phyloP scores from a whole-genome alignment of 495 filamentous ascomycete genomes.

The Aspergillus mulundensis region DNA sequence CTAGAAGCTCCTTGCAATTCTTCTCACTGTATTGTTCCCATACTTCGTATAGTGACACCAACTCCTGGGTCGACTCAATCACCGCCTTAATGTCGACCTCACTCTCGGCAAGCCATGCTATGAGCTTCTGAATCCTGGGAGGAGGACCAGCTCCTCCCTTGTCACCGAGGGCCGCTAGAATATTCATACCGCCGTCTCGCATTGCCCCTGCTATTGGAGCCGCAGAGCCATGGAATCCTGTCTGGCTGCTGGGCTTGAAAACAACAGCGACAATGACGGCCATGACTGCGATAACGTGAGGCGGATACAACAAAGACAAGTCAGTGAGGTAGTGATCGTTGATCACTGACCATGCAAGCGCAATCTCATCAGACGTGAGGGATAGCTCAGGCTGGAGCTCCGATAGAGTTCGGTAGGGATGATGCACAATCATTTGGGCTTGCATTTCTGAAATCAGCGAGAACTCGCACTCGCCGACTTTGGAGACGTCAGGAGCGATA shows the following conservation, averaged over 20 bases:
- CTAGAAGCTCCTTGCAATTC: constrained; percentile 69
- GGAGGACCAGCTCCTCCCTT: constrained; percentile 33
- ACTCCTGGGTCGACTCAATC: constrained; percentile 90
- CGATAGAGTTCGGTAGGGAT: constrained; percentile 88
- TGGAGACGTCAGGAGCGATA: constrained; percentile 75
- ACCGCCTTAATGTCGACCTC: constrained; percentile 88
- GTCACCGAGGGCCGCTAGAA: constrained; percentile 38
- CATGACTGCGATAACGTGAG: constrained; percentile 86
- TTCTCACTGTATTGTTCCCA: constrained; percentile 91
- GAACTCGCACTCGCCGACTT: constrained; percentile 95
- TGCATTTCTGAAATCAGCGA: constrained; percentile 91
- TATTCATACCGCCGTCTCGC: constrained; percentile 38
- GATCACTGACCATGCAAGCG: constrained; percentile 79
- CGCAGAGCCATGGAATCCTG: constrained; percentile 38
- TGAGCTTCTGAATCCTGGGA: constrained; percentile 65
- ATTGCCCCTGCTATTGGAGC: constrained; percentile 38
- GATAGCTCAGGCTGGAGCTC: constrained; percentile 65
- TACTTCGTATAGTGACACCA: constrained; percentile 90
- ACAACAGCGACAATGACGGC: constrained; percentile 84
- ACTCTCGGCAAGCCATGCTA: constrained; percentile 87
- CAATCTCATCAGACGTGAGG: constrained; percentile 72
- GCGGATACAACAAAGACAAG: constrained; percentile 79
- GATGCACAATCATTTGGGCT: constrained; percentile 90
- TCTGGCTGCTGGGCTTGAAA: constrained; percentile 54
- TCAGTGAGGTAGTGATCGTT: constrained; percentile 97